Percentiles rank a stretch among this genome's conserved stretches.
phyloP scores from a whole-genome alignment of 2,329 filamentous ascomycete genomes.

The Aureobasidium namibiae region DNA sequence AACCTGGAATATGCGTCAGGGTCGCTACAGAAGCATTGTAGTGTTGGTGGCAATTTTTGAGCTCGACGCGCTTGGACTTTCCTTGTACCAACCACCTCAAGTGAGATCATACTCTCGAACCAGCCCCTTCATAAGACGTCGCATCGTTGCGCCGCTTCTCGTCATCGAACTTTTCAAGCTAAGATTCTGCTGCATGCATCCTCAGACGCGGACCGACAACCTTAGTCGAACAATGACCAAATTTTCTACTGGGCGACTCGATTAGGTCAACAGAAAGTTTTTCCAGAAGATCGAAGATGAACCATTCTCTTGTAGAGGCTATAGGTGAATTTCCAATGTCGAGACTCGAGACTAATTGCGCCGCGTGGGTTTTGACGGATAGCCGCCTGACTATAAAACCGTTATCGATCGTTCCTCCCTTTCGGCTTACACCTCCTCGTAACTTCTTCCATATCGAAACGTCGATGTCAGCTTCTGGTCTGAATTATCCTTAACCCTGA shows the following conservation, averaged over 20 bases:
- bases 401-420: not conserved
- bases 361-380: not conserved
- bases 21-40: not conserved
- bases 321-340: not conserved
- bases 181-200: not conserved
- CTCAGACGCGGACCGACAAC: not conserved
- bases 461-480: not conserved
- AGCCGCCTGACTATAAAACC: not conserved
- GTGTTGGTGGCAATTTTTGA: not conserved
- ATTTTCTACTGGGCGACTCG: not conserved
- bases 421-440: not conserved
- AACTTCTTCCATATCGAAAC: slow-evolving; percentile 11
- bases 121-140: not conserved
- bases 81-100: not conserved
- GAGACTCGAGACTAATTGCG: no score
- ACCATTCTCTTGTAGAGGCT: not conserved
- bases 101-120: no score
- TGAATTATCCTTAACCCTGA: not conserved
- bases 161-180: not conserved
- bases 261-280: not conserved
- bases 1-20: not conserved
- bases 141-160: not conserved
- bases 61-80: not conserved
- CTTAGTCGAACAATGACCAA: not conserved
- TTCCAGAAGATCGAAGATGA: not conserved